Percentiles rank a stretch among this genome's conserved stretches.
phyloP scores from a whole-genome alignment of 768 basidiomycete species.

The Terana coerulea region DNA sequence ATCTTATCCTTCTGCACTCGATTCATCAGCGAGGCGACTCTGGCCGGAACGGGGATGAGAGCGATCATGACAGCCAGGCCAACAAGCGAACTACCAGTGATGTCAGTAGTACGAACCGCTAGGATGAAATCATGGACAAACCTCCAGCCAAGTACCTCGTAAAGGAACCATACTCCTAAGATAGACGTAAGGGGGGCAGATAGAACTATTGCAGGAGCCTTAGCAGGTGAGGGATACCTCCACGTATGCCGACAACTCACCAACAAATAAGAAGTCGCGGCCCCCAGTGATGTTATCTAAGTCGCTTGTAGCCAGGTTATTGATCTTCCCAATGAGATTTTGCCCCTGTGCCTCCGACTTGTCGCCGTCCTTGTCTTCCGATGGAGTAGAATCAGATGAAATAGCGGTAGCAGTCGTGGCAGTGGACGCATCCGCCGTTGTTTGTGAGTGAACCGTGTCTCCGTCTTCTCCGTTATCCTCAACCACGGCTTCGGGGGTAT shows the following conservation, averaged over 20 bases:
- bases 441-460: not conserved
- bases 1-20: conserved; percentile 36
- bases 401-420: not conserved
- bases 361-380: not conserved
- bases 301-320: conserved; percentile 71
- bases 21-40: conserved; percentile 34
- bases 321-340: conserved; percentile 71
- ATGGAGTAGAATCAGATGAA: not conserved
- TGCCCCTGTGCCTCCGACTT: conserved; percentile 18
- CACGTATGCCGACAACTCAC: too few relatives aligned
- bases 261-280: conserved; percentile 15
- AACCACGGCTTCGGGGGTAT: conserved; percentile 20
- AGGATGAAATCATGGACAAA: not conserved
- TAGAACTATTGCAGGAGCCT: not conserved
- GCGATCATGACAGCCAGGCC: conserved; percentile 38
- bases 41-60: conserved; percentile 41
- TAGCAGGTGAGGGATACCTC: not conserved
- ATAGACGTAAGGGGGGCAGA: conserved; percentile 12
- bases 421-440: not conserved
- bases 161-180: conserved; percentile 37
- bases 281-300: conserved; percentile 27
- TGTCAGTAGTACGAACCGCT: not conserved
- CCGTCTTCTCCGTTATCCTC: conserved; percentile 4
- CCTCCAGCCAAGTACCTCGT: conserved; percentile 37
- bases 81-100: conserved; percentile 31